Evolutionary conservation across 176 grass and related monocot species (phyloP).

Genomic region (Ampelocalamus luodianensis): DNA sequence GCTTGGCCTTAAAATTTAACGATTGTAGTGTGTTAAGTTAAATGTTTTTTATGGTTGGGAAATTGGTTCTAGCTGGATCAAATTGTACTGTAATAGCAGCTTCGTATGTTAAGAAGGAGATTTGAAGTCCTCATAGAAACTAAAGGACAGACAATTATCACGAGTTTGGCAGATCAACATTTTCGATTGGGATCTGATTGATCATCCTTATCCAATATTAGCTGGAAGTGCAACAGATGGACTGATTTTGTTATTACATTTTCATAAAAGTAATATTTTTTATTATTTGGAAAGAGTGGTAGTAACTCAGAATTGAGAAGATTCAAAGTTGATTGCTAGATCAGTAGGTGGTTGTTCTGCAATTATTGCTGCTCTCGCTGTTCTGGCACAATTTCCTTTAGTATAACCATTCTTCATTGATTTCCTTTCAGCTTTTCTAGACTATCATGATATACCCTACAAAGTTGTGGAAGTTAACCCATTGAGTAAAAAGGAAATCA

Average conservation of each 20-base stretch:
- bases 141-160: not conserved
- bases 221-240: not conserved
- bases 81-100: not conserved
- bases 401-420: conserved; percentile 30
- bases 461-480: conserved; percentile 99
- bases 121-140: not conserved
- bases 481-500: conserved; percentile 98
- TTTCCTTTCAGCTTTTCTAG: conserved; percentile 75
- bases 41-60: not conserved
- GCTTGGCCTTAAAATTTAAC: not conserved
- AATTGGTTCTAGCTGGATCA: not conserved
- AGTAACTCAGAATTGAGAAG: not conserved
- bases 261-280: not conserved
- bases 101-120: not conserved
- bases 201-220: not conserved
- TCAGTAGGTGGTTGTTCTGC: not conserved
- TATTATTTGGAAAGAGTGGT: not conserved
- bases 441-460: conserved; percentile 98
- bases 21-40: not conserved
- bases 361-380: not conserved
- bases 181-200: not conserved
- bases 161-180: not conserved
- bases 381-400: conserved; percentile 10
- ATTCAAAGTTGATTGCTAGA: not conserved
- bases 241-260: not conserved